Evolutionary conservation across 1,284 basidiomycete species (phyloP).

Genomic region (Wallemia hederae): DNA sequence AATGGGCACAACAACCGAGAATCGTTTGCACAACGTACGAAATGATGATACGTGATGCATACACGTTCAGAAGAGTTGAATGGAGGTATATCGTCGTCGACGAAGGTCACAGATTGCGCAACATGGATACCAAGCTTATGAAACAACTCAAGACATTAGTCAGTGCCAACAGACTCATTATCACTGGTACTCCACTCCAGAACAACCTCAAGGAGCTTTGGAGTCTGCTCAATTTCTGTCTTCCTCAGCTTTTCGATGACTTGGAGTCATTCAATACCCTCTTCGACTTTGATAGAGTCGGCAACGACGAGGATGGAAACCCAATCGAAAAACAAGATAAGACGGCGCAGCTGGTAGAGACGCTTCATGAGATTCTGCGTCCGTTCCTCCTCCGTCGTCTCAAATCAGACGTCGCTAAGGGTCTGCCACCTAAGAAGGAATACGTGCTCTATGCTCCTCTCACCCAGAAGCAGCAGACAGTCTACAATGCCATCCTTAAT

Average conservation of each 20-base stretch:
- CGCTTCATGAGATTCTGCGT: constrained; percentile 68
- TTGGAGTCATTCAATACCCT: constrained; percentile 8
- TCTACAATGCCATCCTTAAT: constrained; percentile 50
- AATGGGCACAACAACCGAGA: constrained; percentile 10
- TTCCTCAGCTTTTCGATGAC: constrained; percentile 49
- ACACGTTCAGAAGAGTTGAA: constrained; percentile 31
- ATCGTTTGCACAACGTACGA: constrained; percentile 78
- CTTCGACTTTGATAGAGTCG: constrained; percentile 26
- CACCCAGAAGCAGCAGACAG: constrained; percentile 43
- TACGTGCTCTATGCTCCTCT: constrained; percentile 78
- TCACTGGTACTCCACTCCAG: constrained; percentile 76
- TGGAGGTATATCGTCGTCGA: constrained; percentile 92
- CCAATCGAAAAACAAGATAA: constrained; percentile 31
- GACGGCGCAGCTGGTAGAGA: constrained; percentile 36
- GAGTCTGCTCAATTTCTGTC: constrained; percentile 79
- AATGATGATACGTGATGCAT: constrained; percentile 58
- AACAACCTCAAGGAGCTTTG: constrained; percentile 85
- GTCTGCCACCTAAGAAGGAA: constrained; percentile 61
- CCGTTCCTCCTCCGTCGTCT: constrained; percentile 80
- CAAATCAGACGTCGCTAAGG: constrained; percentile 65
- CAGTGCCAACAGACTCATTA: constrained; percentile 59
- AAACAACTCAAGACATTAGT: constrained; percentile 66
- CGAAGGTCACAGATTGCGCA: constrained; percentile 82
- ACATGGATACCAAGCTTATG: constrained; percentile 65
- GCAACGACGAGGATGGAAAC: constrained; percentile 19